Conservation (phyloP, 176 grass and related monocot species). For the Microstegium vimineum region DNA sequence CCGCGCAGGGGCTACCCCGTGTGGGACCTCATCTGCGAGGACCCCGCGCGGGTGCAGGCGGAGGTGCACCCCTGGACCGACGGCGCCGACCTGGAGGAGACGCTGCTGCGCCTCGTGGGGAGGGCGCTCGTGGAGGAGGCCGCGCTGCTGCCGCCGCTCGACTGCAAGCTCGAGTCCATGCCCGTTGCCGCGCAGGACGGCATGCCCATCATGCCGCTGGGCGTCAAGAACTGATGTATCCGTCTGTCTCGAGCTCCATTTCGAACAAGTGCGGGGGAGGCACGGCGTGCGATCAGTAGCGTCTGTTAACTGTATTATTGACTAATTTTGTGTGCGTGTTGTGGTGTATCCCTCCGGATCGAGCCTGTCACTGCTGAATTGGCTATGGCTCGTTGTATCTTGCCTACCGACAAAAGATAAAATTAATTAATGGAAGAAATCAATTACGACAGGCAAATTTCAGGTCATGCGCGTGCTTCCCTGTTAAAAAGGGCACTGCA, state of each 20-base stretch:
- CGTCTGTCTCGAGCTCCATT: background rate
- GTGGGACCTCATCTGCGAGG: conserved; percentile 65
- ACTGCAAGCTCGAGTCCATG: conserved; percentile 59
- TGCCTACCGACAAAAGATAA: background rate
- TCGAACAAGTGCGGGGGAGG: background rate
- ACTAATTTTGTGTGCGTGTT: background rate
- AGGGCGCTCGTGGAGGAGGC: conserved; percentile 25
- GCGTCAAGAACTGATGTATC: conserved; percentile 60
- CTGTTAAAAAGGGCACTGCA: background rate
- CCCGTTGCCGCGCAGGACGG: conserved; percentile 43
- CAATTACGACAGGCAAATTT: background rate
- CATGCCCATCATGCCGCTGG: conserved; percentile 48
- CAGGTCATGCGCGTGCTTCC: background rate
- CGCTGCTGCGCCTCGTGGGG: conserved; percentile 50
- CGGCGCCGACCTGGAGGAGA: conserved; percentile 52
- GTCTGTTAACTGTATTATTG: background rate
- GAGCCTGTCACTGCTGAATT: background rate
- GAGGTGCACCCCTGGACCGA: conserved; percentile 78
- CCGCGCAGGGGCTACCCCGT: conserved; percentile 69
- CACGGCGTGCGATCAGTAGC: background rate
- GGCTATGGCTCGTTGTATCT: conserved; percentile 14
- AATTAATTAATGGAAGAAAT: background rate
- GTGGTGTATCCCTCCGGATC: background rate
- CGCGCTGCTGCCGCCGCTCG: background rate
- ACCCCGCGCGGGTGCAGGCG: conserved; percentile 45